Evolutionary conservation across 2,329 filamentous ascomycete species (phyloP).

Genomic region (Ophiostoma novo-ulmi): DNA sequence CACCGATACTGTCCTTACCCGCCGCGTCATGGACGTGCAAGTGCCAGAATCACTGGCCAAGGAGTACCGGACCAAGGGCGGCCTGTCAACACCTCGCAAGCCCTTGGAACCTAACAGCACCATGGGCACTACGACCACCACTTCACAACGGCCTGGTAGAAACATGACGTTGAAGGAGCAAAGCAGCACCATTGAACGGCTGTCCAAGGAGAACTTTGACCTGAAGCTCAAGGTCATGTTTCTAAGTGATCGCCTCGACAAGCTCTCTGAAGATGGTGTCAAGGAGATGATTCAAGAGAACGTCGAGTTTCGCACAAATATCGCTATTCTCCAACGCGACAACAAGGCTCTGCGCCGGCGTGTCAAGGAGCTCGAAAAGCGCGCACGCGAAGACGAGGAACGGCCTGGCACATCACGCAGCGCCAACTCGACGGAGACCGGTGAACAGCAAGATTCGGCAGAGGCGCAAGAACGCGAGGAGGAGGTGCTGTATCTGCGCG

Average conservation of each 20-base stretch:
- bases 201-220: conserved; percentile 98
- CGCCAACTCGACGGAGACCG: conserved; percentile 51
- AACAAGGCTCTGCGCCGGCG: conserved; percentile 76
- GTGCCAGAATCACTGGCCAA: conserved; percentile 83
- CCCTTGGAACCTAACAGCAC: conserved; percentile 47
- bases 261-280: conserved; percentile 89
- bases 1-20: conserved; percentile 82
- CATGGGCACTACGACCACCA: conserved; percentile 27
- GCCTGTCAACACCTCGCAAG: conserved; percentile 55
- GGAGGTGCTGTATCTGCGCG: conserved; percentile 77
- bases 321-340: conserved; percentile 84
- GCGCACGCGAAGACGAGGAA: conserved; percentile 61
- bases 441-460: conserved; percentile 52
- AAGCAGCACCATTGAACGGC: conserved; percentile 90
- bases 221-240: conserved; percentile 97
- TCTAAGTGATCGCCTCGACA: conserved; percentile 85
- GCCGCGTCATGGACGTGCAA: conserved; percentile 83
- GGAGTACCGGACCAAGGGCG: conserved; percentile 74
- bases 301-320: conserved; percentile 85
- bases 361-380: conserved; percentile 81
- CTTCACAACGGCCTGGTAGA: conserved; percentile 49
- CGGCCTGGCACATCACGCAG: conserved; percentile 57
- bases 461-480: conserved; percentile 69
- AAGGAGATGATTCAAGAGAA: conserved; percentile 98
- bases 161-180: conserved; percentile 93